These are phyloP conservation scores for Suillus cothurnatus DNA, from an alignment of 768 basidiomycete genomes.

Conservation along the genomic window DNA sequence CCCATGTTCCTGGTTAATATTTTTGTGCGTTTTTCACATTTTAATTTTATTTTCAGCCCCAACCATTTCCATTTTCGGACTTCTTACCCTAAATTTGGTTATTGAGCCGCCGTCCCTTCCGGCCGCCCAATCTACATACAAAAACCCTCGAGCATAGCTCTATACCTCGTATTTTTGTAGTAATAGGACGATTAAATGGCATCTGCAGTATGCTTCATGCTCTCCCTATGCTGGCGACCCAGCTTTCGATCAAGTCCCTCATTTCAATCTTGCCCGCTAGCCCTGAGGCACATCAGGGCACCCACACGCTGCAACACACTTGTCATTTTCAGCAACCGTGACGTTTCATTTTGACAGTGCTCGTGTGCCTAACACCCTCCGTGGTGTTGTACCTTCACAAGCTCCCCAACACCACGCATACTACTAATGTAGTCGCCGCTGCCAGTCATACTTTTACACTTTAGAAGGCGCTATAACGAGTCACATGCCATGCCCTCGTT, in stretches of 20 bases:
- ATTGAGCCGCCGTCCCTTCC: conserved; percentile 7
- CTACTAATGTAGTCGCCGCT: conserved; percentile 1
- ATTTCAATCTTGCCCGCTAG: conserved; percentile 5
- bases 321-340: conserved; percentile 9
- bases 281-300: conserved; percentile 15
- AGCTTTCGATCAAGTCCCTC: conserved; percentile 2
- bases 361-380: conserved; percentile 14
- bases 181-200: conserved; percentile 19
- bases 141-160: background rate
- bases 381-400: conserved; percentile 2
- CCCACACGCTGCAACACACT: conserved; percentile 15
- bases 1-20: conserved; percentile 30
- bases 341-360: conserved; percentile 13
- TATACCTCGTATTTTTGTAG: background rate
- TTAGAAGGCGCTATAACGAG: background rate
- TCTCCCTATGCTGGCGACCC: conserved; percentile 4
- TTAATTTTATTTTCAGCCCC: conserved; percentile 11
- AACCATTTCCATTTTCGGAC: background rate
- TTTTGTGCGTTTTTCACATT: conserved; percentile 18
- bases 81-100: conserved; percentile 8
- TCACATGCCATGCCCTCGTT: background rate
- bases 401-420: conserved; percentile 1
- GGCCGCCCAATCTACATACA: conserved; percentile 17
- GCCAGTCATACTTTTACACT: background rate
- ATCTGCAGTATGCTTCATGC: conserved; percentile 16